Percentiles rank a stretch among this genome's conserved stretches.
phyloP scores from a whole-genome alignment of 2,329 filamentous ascomycete genomes.

The Didymellaceae sp. region DNA sequence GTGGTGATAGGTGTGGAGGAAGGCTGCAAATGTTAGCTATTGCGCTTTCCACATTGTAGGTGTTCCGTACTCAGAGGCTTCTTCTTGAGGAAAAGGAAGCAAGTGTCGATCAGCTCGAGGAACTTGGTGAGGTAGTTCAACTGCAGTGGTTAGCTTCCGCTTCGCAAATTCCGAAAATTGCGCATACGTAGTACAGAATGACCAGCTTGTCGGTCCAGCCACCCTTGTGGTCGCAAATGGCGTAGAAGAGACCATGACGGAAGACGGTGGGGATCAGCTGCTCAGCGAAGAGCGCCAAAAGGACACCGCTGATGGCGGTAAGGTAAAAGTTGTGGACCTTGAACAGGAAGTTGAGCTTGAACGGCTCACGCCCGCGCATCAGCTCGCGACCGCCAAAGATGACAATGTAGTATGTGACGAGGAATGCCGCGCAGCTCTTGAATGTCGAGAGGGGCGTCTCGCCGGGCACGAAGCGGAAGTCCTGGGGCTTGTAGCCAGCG shows the following conservation, averaged over 20 bases:
- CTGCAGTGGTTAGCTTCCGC: constrained; percentile 60
- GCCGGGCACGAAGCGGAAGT: constrained; percentile 84
- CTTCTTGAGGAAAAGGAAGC: constrained; percentile 99
- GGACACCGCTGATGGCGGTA: constrained; percentile 79
- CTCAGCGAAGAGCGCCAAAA: constrained; percentile 87
- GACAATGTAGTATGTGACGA: constrained; percentile 88
- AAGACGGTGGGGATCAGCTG: constrained; percentile 85
- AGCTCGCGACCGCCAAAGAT: constrained; percentile 91
- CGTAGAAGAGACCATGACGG: constrained; percentile 82
- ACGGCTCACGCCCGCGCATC: constrained; percentile 85
- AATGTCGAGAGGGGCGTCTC: constrained; percentile 90
- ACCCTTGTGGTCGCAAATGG: constrained; percentile 81
- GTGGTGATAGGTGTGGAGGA: constrained; percentile 99
- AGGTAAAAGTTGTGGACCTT: constrained; percentile 97
- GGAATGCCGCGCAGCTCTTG: constrained; percentile 78
- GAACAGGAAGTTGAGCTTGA: constrained; percentile 88
- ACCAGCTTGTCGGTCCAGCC: constrained; percentile 95
- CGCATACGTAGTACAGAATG: constrained; percentile 91
- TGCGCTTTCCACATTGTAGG: neutral
- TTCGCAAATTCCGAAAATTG: neutral
- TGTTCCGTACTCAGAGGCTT: constrained; percentile 80
- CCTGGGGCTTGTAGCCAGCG: constrained; percentile 80
- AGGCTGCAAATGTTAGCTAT: constrained; percentile 59
- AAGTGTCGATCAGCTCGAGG: constrained; percentile 91
- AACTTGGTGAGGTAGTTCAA: constrained; percentile 99